Base-by-base conservation (phyloP, 2,329 filamentous ascomycete species). In the Pseudogymnoascus sp. region DNA sequence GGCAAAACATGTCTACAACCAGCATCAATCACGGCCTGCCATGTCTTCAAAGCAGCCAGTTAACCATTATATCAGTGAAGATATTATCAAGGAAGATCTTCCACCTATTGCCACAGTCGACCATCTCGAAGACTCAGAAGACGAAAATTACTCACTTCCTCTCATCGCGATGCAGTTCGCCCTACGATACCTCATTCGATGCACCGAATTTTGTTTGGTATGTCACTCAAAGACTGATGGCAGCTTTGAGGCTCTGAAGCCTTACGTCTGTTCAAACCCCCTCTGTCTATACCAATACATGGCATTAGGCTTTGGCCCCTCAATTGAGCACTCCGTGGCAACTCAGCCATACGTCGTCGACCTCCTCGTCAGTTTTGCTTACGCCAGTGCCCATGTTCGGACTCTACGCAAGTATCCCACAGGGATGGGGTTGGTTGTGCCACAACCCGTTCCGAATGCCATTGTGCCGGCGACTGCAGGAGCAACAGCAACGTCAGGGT, bases 231-330 rank as follows among this genome's bases (percentile, higher is more conserved):
- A 82, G 67, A 81, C 90, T 37, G 80, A 81, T 1, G 82, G 84
- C 7, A 38, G 23, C 0, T 86, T 93, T 38, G 84, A 88, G 69
- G 84, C 88, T 1, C 78, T 92, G 65, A 91, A 90, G 68, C 89
- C 89, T 2, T 91, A 89, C 65, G 91, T 96, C 50, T 97, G 93
- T 73, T 84, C 85, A 33, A 84, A 82, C 38, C 80, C 79, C 13
- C 75, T 97, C 2, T 97, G 93, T 70, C 78, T 96, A 3, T 96
- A 90, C 70, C 93, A 97, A 71, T 96, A 95, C 76, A 89, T 96
- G 81, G 81, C 84, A 15, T 79, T 96, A n/a, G 91, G 91, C 0
- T 88, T 96, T 70, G 93, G 92, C 0, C 89, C 90, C 1, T 91
- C 86, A 69, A 85, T 96, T 63, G 92, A 97, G 72, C 86, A 93